Evolutionary conservation across 345 rosid genomes (phyloP).

Genomic region (Citrus unshiu): DNA sequence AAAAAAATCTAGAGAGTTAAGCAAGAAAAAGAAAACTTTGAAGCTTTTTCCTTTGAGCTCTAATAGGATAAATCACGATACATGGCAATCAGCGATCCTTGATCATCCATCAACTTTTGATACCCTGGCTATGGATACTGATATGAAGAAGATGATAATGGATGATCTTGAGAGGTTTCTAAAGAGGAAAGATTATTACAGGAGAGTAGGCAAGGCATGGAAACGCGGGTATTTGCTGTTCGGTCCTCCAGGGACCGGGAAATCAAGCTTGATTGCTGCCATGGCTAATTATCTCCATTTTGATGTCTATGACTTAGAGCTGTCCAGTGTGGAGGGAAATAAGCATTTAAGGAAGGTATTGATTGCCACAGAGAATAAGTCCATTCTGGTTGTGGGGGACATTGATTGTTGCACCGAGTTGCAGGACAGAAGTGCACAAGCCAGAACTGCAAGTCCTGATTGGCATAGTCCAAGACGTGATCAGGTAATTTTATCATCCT

Average conservation of each 20-base stretch:
- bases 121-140: slow-evolving; percentile 23
- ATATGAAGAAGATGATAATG: slow-evolving; percentile 26
- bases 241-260: slow-evolving; percentile 31
- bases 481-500: slow-evolving; percentile 1
- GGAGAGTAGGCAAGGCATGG: slow-evolving; percentile 32
- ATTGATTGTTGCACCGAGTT: slow-evolving; percentile 3
- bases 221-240: not conserved
- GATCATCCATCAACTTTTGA: slow-evolving; percentile 31
- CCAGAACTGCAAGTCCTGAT: not conserved
- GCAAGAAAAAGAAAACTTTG: slow-evolving; percentile 19
- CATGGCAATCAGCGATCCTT: slow-evolving; percentile 29
- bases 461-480: not conserved
- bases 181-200: slow-evolving; percentile 24
- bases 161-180: slow-evolving; percentile 32
- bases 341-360: slow-evolving; percentile 16
- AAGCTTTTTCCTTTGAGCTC: slow-evolving; percentile 26
- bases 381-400: too few relatives aligned
- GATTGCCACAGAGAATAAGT: slow-evolving; percentile 1
- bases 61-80: not conserved
- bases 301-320: slow-evolving; percentile 22
- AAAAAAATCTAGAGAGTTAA: slow-evolving; percentile 10
- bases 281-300: slow-evolving; percentile 18
- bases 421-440: slow-evolving; percentile 7
- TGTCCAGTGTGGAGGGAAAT: slow-evolving; percentile 18
- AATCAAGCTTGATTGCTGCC: slow-evolving; percentile 33